phyloP scores from a whole-genome alignment of 2,329 filamentous ascomycete species.

The Colletotrichum simmondsii region DNA sequence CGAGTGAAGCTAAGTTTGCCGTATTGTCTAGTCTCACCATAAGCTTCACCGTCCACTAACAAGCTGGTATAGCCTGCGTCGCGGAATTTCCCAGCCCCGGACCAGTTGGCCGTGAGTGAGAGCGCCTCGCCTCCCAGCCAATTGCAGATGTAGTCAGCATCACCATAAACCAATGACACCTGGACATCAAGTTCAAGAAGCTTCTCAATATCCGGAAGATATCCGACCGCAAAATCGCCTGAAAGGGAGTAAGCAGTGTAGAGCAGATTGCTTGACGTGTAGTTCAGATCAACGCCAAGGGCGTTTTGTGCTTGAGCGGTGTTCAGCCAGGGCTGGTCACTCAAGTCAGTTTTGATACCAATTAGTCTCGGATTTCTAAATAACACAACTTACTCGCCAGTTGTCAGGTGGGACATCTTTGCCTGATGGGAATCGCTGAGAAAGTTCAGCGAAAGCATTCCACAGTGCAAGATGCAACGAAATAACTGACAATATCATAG shows the following conservation, averaged over 20 bases:
- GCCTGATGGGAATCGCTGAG: conserved; percentile 4
- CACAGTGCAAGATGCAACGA: neutral
- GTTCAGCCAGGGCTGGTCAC: conserved; percentile 1
- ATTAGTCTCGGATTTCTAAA: too few relatives aligned
- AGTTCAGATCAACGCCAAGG: conserved; percentile 71
- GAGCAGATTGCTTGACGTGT: conserved; percentile 44
- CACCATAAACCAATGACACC: too few relatives aligned
- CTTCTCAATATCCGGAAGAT: conserved; percentile 20
- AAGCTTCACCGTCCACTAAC: conserved; percentile 66
- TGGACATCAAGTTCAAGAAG: too few relatives aligned
- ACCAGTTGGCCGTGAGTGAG: conserved; percentile 61
- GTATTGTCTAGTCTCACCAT: conserved; percentile 74
- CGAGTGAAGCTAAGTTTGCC: conserved; percentile 71
- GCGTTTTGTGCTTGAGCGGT: conserved; percentile 60
- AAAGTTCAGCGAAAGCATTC: fast-evolving
- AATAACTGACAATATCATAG: neutral
- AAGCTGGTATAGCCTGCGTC: conserved; percentile 73
- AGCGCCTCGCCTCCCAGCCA: too few relatives aligned
- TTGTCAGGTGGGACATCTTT: conserved; percentile 10
- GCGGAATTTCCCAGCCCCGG: conserved; percentile 70
- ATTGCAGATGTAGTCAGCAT: too few relatives aligned
- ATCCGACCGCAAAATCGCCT: conserved; percentile 14
- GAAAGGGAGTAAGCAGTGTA: conserved; percentile 15
- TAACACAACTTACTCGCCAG: conserved; percentile 1
- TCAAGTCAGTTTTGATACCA: neutral